Percentiles rank a stretch among this genome's conserved stretches.
phyloP scores from a whole-genome alignment of 2,329 filamentous ascomycete genomes.

The Simplicillium sp. region DNA sequence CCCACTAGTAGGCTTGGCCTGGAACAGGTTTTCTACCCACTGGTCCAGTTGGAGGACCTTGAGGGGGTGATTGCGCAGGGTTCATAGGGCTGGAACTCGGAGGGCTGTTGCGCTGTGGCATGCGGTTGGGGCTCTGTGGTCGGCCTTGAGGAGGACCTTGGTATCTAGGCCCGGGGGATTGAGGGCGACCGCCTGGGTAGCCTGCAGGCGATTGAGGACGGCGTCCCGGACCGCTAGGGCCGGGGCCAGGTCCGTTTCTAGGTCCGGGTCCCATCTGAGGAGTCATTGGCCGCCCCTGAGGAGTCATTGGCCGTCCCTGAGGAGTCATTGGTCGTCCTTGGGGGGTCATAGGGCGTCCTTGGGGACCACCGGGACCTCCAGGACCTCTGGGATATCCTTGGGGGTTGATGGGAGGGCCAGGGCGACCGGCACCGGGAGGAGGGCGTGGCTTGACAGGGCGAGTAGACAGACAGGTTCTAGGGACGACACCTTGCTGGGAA shows the following conservation, averaged over 20 bases:
- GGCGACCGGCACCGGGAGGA: constrained; percentile 36
- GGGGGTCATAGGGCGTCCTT: constrained; percentile 3
- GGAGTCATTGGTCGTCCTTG: constrained; percentile 15
- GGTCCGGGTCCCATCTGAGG: constrained; percentile 8
- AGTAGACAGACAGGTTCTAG: constrained; percentile 86
- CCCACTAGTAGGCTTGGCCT: constrained; percentile 37
- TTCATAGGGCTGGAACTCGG: constrained; percentile 35
- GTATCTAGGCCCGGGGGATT: constrained; percentile 34
- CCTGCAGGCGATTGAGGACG: constrained; percentile 13
- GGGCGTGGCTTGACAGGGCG: constrained; percentile 81
- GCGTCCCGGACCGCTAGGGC: constrained; percentile 2
- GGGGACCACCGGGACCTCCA: constrained; percentile 11
- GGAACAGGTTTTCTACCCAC: constrained; percentile 47
- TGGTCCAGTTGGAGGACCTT: constrained; percentile 26
- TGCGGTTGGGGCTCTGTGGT: constrained; percentile 31
- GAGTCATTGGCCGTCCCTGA: constrained; percentile 27
- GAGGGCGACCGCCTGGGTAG: constrained; percentile 26
- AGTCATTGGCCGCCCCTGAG: constrained; percentile 25
- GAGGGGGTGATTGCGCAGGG: constrained; percentile 22
- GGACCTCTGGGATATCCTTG: constrained; percentile 18
- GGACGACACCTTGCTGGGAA: constrained; percentile 85
- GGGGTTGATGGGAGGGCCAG: constrained; percentile 42
- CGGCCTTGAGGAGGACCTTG: constrained; percentile 20
- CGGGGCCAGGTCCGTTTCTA: constrained; percentile 1
- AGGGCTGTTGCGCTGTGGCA: constrained; percentile 20